A percentile compares a stretch with the other conserved stretches of the same genome.
phyloP scores from a whole-genome alignment of 306 rosid genomes.

The Medicago arabica region DNA sequence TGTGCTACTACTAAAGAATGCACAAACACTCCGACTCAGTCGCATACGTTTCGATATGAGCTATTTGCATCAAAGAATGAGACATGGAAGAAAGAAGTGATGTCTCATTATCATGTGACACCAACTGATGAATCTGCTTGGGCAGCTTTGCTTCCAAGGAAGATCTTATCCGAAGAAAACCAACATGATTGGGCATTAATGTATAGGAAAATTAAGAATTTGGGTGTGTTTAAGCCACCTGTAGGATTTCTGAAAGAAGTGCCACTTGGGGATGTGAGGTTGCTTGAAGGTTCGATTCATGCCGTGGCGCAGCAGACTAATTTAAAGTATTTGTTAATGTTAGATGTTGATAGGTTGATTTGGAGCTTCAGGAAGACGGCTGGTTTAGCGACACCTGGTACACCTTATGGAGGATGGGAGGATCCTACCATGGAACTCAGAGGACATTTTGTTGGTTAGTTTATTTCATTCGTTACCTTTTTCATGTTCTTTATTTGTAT shows the following conservation, averaged over 20 bases:
- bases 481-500: background rate
- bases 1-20: constrained; percentile 61
- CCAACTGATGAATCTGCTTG: constrained; percentile 80
- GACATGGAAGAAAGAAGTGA: constrained; percentile 61
- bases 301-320: constrained; percentile 74
- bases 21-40: constrained; percentile 65
- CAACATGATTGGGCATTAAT: constrained; percentile 63
- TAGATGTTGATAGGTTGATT: constrained; percentile 73
- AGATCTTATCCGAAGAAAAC: constrained; percentile 56
- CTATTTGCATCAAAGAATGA: constrained; percentile 59
- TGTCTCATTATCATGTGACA: constrained; percentile 69
- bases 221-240: constrained; percentile 42
- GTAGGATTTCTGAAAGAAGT: constrained; percentile 69
- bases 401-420: constrained; percentile 81
- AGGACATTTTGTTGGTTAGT: constrained; percentile 91
- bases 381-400: constrained; percentile 72
- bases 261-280: constrained; percentile 69
- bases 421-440: constrained; percentile 59
- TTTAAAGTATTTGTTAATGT: constrained; percentile 76
- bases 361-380: constrained; percentile 90
- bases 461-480: constrained; percentile 20
- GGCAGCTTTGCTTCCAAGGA: constrained; percentile 70
- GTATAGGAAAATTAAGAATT: constrained; percentile 64
- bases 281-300: constrained; percentile 62
- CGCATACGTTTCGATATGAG: constrained; percentile 60